phyloP scores from a whole-genome alignment of 331 rosid species.

The Acacia concinna region DNA sequence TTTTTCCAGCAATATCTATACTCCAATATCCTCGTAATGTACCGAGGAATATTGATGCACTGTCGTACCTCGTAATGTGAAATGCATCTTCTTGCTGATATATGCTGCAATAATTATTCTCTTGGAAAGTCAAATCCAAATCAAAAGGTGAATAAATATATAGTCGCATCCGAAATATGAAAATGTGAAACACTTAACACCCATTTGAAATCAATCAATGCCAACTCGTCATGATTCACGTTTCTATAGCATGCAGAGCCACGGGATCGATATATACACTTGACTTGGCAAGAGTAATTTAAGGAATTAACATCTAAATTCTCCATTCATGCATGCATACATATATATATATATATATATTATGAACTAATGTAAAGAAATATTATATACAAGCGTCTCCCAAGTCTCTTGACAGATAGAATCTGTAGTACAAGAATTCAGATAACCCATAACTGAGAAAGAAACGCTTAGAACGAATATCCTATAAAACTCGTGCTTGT shows the following conservation, averaged over 20 bases:
- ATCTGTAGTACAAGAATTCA: neutral
- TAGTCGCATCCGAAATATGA: neutral
- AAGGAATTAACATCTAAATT: neutral
- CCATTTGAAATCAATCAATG: neutral
- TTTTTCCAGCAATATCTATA: neutral
- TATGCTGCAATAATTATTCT: too few relatives aligned
- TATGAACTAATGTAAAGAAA: neutral
- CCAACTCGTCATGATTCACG: neutral
- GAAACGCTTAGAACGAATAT: neutral
- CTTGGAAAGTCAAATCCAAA: neutral
- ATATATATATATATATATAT: too few relatives aligned
- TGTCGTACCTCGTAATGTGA: too few relatives aligned
- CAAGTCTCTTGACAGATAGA: neutral
- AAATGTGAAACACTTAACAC: neutral
- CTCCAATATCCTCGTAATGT: neutral
- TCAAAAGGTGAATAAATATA: neutral
- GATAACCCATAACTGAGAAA: neutral
- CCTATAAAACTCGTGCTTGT: neutral
- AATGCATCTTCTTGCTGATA: too few relatives aligned
- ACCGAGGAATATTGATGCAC: neutral
- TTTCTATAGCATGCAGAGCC: neutral
- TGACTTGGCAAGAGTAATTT: neutral
- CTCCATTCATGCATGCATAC: conserved; percentile 2
- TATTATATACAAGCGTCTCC: neutral
- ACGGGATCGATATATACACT: neutral